These are phyloP conservation scores for Arthrobotrys sphaeroides DNA, from an alignment of 2,329 filamentous ascomycete species.

Conservation along the genomic window DNA sequence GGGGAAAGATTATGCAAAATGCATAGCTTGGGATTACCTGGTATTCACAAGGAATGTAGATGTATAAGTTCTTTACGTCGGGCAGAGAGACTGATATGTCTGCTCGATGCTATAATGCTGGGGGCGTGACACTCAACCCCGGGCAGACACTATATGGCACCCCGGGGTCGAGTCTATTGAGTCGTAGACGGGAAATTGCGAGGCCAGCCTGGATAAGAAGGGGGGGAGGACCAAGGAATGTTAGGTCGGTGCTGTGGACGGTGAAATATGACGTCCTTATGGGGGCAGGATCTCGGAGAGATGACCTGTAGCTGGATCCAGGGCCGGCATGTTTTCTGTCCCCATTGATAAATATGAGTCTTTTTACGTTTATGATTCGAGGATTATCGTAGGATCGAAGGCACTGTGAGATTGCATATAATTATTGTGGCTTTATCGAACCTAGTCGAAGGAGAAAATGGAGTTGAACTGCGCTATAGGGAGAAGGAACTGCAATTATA, in stretches of 20 bases:
- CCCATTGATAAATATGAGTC: neutral
- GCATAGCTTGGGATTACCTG: neutral
- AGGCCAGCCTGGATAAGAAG: constrained; percentile 21
- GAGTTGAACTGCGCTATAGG: no score
- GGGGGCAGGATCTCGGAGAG: neutral
- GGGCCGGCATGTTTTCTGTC: neutral
- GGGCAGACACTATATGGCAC: constrained; percentile 21
- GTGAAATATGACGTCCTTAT: neutral
- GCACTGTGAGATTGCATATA: no score
- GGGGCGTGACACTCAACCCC: neutral
- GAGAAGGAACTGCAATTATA: no score
- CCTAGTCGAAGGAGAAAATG: no score
- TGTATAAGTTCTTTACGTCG: neutral
- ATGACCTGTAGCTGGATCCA: neutral
- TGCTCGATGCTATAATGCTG: neutral
- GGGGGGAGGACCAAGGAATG: constrained; percentile 11
- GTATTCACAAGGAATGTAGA: constrained; percentile 47
- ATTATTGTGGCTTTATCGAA: no score
- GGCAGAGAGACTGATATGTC: neutral
- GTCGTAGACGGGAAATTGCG: neutral
- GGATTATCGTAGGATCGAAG: no score
- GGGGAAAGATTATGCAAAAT: neutral
- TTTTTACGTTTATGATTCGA: no score
- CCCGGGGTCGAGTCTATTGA: neutral
- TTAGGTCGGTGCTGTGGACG: neutral